phyloP scores from a whole-genome alignment of 1,139 yeast genomes.

The Protomyces inundatus region DNA sequence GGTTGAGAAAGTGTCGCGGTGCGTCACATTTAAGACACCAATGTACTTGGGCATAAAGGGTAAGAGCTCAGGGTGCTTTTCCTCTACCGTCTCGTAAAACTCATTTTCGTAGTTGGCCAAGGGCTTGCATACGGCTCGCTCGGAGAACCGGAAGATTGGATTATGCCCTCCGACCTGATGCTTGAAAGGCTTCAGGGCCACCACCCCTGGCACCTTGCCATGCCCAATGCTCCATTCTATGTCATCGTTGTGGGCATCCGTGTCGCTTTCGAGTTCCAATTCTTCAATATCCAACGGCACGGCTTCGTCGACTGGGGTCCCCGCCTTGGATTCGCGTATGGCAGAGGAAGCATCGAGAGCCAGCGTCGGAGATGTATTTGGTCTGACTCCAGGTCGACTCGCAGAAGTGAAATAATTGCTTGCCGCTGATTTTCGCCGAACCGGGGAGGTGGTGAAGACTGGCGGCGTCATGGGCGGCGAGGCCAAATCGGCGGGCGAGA shows the following conservation, averaged over 20 bases:
- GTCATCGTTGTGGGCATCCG: slow-evolving; percentile 5
- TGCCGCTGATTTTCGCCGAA: background rate
- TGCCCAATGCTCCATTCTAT: slow-evolving; percentile 23
- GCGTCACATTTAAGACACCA: slow-evolving; percentile 88
- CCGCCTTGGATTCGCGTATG: background rate
- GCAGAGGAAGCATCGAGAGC: background rate
- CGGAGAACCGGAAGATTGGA: slow-evolving; percentile 86
- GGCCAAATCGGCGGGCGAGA: background rate
- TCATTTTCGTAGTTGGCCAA: slow-evolving; percentile 79
- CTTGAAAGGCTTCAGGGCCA: slow-evolving; percentile 65
- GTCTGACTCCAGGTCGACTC: background rate
- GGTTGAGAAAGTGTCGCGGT: slow-evolving; percentile 41
- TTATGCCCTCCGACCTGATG: slow-evolving; percentile 97
- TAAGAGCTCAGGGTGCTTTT: slow-evolving; percentile 66
- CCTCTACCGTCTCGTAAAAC: slow-evolving; percentile 87
- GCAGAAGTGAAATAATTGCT: background rate
- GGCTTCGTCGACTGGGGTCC: background rate
- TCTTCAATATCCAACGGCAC: background rate
- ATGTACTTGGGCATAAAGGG: slow-evolving; percentile 87
- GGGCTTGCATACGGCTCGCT: slow-evolving; percentile 92
- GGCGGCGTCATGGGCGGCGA: slow-evolving; percentile 6
- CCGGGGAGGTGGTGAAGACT: background rate
- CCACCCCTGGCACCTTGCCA: slow-evolving; percentile 22
- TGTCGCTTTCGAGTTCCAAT: background rate
- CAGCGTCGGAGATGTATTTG: background rate